Evolutionary conservation across 768 basidiomycete species (phyloP), one percentile per base, ranked within the genome.

Genomic region (Pisolithus albus): DNA sequence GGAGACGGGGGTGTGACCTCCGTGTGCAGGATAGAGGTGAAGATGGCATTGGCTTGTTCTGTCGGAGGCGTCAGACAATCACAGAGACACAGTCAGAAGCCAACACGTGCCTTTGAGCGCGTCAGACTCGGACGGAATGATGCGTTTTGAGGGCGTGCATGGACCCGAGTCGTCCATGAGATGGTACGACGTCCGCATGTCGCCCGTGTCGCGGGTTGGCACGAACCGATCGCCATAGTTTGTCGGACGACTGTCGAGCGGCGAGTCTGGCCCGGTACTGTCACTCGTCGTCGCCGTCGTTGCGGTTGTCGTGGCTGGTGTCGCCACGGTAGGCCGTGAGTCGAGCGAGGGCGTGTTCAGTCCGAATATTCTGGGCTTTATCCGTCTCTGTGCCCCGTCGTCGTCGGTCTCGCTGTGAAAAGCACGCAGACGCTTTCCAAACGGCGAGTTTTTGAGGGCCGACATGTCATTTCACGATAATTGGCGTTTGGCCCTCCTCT

Each of bases 1-100:
- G 85, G 82, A 0, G 82, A 82, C 2, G 81, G 76, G 4, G 87
- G 85, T 0, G 86, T 86, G 46, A 91, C 85, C 71, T 90, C 84
- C 36, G 82, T 78, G 64, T 89, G 82, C 18, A 91, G 71, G 54
- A 91, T 80, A 24, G 85, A 79, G 54, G 75, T 83, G 72, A 92
- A 91, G 48, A 90, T 79, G 10, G 85, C 75, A 62, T 91, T 91
- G 49, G 88, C 87, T 81, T 91, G 88, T 70, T 91, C 88, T 87
- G 58, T 50, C 13, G 45, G 13, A 34, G 34, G n/a, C 40, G 39
- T 52, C 51, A 62, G 63, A 48, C 53, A 57, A 56, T 30, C 42
- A 41, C 34, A 54, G n/a, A 42, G 4, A 34, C 24, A 26, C 24
- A 10, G 26, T 26, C 46, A 55, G 49, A 6, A 57, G 58, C 50